phyloP scores from a whole-genome alignment of 75 land plant species.

The Pinus albicaulis region DNA sequence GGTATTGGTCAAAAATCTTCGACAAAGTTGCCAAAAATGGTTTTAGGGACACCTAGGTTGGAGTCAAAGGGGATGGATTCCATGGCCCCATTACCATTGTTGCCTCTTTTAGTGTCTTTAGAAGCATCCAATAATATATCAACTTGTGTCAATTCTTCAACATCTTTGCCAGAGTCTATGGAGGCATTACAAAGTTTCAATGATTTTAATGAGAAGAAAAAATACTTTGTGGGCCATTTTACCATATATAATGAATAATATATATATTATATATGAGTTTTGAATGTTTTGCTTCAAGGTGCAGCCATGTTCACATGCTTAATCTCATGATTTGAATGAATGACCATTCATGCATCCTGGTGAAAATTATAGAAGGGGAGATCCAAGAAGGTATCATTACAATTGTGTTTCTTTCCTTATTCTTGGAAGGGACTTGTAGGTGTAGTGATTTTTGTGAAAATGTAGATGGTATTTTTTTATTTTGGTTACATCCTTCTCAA shows the following conservation, averaged over 20 bases:
- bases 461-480: slow-evolving; percentile 87
- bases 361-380: slow-evolving; percentile 78
- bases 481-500: slow-evolving; percentile 88
- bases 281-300: slow-evolving; percentile 85
- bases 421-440: slow-evolving; percentile 71
- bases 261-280: slow-evolving; percentile 76
- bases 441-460: slow-evolving; percentile 76
- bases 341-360: slow-evolving; percentile 91
- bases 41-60: neutral
- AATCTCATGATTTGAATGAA: slow-evolving; percentile 89
- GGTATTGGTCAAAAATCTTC: slow-evolving; percentile 4
- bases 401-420: slow-evolving; percentile 86
- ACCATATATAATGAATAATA: slow-evolving; percentile 77
- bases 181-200: neutral
- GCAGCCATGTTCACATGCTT: slow-evolving; percentile 72
- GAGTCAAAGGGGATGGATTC: slow-evolving; percentile 10
- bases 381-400: too few species aligned
- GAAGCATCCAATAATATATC: too few species aligned
- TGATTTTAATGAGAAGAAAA: slow-evolving; percentile 47
- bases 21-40: neutral
- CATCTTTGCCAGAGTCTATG: slow-evolving; percentile 21
- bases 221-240: slow-evolving; percentile 58
- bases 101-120: too few species aligned
- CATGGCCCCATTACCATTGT: slow-evolving; percentile 14
- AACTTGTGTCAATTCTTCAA: slow-evolving; percentile 34